phyloP scores from a whole-genome alignment of 208 protist genomes.

The Phytomonas francai region DNA sequence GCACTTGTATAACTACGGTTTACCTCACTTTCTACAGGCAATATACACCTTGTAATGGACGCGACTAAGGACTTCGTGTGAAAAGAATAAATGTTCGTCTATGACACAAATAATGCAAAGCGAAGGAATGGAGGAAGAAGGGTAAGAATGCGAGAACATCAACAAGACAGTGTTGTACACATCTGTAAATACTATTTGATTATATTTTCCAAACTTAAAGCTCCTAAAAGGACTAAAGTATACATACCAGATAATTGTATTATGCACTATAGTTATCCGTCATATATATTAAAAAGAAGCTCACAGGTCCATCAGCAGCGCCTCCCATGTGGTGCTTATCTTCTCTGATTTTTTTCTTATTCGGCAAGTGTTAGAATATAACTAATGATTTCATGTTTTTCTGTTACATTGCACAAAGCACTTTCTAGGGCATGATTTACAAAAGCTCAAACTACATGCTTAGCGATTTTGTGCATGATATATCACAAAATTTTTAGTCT shows the following conservation, averaged over 20 bases:
- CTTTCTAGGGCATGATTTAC: not conserved
- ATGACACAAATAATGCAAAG: not conserved
- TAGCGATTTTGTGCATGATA: not conserved
- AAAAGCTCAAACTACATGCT: not conserved
- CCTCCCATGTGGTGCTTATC: not conserved
- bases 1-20: not conserved
- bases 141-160: not conserved
- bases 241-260: not conserved
- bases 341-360: not conserved
- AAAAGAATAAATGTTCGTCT: not conserved
- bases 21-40: not conserved
- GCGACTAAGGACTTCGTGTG: not conserved
- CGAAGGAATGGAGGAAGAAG: not conserved
- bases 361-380: not conserved
- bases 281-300: not conserved
- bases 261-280: not conserved
- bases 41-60: not conserved
- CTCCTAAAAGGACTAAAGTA: not conserved
- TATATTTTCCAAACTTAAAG: not conserved
- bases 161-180: not conserved
- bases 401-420: not conserved
- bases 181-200: not conserved
- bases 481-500: not conserved
- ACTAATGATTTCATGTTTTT: not conserved
- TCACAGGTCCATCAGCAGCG: not conserved